Base-by-base conservation (phyloP, 345 rosid species). In the Erucastrum elatum region DNA sequence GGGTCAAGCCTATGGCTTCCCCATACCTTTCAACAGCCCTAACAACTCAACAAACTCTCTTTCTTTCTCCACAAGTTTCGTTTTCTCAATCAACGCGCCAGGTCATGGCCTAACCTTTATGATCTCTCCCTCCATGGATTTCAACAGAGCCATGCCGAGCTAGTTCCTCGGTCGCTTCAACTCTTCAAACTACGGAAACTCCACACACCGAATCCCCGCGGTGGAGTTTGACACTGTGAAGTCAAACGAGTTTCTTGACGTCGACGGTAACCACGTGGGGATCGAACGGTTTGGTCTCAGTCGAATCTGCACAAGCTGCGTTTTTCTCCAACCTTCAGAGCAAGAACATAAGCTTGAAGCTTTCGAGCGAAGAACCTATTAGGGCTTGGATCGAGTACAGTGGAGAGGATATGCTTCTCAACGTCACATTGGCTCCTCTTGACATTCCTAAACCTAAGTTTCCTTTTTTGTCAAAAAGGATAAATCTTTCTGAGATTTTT, bases 381-480 rank as follows among this genome's bases (percentile, higher is more conserved):
- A 88, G 88, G 44, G 81, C 72, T 31, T 90, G 94, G 91, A 80
- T 34, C 12, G 96, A 90, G 3, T 90, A 88, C 69, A 82, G 84
- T 81, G 87, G 82, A 9, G 15, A 0, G 0, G 77, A 77, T 34
- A 85, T 70, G 79, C 30, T 77, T 58, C 73, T 88, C 33, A 70
- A 82, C 21, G 89, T 90, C 69, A 86, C 88, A 31, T 35, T 88
- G 66, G 88, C 92, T 39, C 86, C 89, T 5, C 4, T 75, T 2
- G 68, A 41, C 11, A 10, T 21, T 3, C 33, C 61, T 10, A 85
- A 87, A 17, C 96, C 94, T 4, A 73, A 21, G 0, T 3, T 5
- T 37, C 90, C 96, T 33, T 87, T 92, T 44, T 5, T 92, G 79
- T 89, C 91, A 29, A 34, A 66, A 75, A 6, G 21, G 12, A 30